phyloP scores from a whole-genome alignment of 2,329 filamentous ascomycete genomes.

The Byssothecium circinans region DNA sequence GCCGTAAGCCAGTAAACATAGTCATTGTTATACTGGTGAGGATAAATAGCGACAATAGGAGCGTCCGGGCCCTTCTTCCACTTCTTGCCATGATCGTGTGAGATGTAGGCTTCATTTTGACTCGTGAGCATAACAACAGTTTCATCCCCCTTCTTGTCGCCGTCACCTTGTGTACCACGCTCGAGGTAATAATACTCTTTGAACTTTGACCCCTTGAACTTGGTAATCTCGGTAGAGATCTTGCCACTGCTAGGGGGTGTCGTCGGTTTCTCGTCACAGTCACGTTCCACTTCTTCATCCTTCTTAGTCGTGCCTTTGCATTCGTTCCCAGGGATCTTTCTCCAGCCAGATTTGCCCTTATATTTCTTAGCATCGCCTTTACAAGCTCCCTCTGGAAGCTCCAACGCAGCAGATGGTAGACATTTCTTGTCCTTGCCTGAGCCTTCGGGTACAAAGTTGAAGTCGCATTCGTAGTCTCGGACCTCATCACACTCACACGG shows the following conservation, averaged over 20 bases:
- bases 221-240: slow-evolving; percentile 61
- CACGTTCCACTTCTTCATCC: slow-evolving; percentile 63
- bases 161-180: slow-evolving; percentile 59
- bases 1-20: slow-evolving; percentile 82
- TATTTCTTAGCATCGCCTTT: slow-evolving; percentile 72
- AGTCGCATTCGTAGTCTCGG: slow-evolving; percentile 91
- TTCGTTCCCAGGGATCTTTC: slow-evolving; percentile 74
- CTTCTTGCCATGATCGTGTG: slow-evolving; percentile 82
- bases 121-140: slow-evolving; percentile 66
- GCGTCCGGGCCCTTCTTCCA: slow-evolving; percentile 77
- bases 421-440: slow-evolving; percentile 64
- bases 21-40: slow-evolving; percentile 80
- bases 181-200: slow-evolving; percentile 75
- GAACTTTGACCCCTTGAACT: slow-evolving; percentile 64
- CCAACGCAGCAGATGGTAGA: slow-evolving; percentile 62
- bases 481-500: slow-evolving; percentile 77
- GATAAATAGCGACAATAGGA: slow-evolving; percentile 69
- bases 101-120: slow-evolving; percentile 67
- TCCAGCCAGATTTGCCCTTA: slow-evolving; percentile 85
- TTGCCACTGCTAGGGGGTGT: slow-evolving; percentile 64
- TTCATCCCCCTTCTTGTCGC: slow-evolving; percentile 72
- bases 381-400: slow-evolving; percentile 72
- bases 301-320: slow-evolving; percentile 48
- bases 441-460: slow-evolving; percentile 69
- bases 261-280: slow-evolving; percentile 64